Evolutionary conservation across 257 asterid species (phyloP).

Genomic region (Pogostemon cablin): DNA sequence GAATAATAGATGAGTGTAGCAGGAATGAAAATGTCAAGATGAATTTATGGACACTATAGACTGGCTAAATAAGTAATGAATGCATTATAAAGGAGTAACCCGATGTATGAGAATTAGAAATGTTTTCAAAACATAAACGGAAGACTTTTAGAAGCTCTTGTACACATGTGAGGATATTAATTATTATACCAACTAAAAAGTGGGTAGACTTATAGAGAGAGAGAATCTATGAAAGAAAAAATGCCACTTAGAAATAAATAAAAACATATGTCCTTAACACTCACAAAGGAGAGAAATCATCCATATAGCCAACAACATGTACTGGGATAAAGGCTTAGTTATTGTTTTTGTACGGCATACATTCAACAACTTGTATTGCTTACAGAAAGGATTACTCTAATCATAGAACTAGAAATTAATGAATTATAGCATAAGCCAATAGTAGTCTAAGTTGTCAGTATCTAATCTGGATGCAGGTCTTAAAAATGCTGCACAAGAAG

Average conservation of each 20-base stretch:
- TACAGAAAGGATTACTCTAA: constrained; percentile 10
- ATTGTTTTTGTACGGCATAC: neutral
- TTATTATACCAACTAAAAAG: neutral
- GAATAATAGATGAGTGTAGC: neutral
- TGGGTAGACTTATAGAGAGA: neutral
- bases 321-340: neutral
- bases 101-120: neutral
- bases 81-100: neutral
- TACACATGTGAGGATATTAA: neutral
- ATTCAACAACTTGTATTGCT: constrained; percentile 11
- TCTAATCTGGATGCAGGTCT: constrained; percentile 45
- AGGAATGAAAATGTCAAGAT: neutral
- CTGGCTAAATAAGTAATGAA: neutral
- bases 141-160: neutral
- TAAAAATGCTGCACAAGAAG: constrained; percentile 49
- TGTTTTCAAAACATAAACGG: neutral
- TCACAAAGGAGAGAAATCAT: too few relatives aligned
- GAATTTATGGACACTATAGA: neutral
- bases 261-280: neutral
- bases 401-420: constrained; percentile 24
- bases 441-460: constrained; percentile 25
- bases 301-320: neutral
- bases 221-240: too few relatives aligned
- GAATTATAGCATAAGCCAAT: constrained; percentile 23
- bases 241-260: neutral